Evolutionary conservation across 2,329 filamentous ascomycete genomes (phyloP), one percentile per base, ranked within the genome.

Genomic region (Colletotrichum gloeosporioides): DNA sequence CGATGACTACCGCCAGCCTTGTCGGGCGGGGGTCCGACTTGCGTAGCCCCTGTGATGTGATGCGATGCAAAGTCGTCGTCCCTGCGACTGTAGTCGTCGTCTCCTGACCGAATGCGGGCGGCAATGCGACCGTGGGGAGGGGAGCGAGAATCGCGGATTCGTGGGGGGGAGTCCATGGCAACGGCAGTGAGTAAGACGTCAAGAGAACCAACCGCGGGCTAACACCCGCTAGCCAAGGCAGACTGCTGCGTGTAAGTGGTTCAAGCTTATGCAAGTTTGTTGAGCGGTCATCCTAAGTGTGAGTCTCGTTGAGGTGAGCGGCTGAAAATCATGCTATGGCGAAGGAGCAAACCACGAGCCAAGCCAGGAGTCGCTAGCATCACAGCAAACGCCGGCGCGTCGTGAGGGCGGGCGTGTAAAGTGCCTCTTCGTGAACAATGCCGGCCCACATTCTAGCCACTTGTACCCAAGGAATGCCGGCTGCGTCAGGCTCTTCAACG

Each of bases 261-360:
- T 64, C 70, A 73, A 39, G 70, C 73, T 76, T 66, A 59, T 69
- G 44, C 73, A 69, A 68, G 32, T 55, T 39, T 69, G 71, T 57
- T 55, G 57, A n/a, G 57, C 34, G 18, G 34, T 29, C 64, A 49
- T 57, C 59, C 34, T 64, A 53, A 61, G 64, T 29, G 57, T 27
- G 18, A 32, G n/a, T 69, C 71, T 53, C 31, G 70, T 73, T 44
- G 70, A 74, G 74, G 64, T 39, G 65, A 74, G 74, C 74, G 70
- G 70, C 70, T 74, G 70, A 74, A 32, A 66, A 66, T 74, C 70
- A 76, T 74, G 74, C 64, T 57, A 73, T 73, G 4, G 36, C 31
- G 13, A 59, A 69, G 31, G 39, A 69, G 44, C 65, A 34, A 44
- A 69, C 25, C 67, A 62, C 25, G 25, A 55, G 18, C 36, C 59